Evolutionary conservation across 192 early-diverging fungal species (phyloP).

Genomic region (Dissophora globulifera): DNA sequence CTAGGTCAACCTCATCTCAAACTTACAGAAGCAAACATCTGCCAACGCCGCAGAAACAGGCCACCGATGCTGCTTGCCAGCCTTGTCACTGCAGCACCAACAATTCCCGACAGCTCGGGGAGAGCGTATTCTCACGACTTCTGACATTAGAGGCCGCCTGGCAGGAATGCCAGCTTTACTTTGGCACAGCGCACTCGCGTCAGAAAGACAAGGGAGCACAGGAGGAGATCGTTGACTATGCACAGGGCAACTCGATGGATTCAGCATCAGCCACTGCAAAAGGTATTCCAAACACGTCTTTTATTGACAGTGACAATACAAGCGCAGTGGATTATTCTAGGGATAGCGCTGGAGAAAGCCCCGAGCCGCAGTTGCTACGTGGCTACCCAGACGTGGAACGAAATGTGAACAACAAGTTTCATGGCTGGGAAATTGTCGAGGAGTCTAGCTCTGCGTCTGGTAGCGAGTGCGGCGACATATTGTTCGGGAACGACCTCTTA

Average conservation of each 20-base stretch:
- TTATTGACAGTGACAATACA: no score
- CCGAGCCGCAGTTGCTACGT: not conserved
- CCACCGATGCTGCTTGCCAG: not conserved
- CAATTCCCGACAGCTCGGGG: not conserved
- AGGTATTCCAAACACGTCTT: no score
- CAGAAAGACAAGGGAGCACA: no score
- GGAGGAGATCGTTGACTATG: no score
- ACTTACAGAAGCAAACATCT: no score
- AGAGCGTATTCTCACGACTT: conserved; percentile 36
- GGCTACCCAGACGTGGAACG: conserved; percentile 38
- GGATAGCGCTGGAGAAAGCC: no score
- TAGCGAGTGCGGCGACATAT: no score
- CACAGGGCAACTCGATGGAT: no score
- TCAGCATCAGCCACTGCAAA: no score
- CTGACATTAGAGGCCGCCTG: conserved; percentile 38
- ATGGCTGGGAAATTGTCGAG: conserved; percentile 35
- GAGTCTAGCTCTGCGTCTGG: not conserved
- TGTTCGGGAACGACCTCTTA: no score
- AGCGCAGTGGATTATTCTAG: no score
- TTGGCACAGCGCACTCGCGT: conserved; percentile 13
- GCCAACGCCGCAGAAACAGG: not conserved
- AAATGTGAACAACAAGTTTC: conserved; percentile 45
- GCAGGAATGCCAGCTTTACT: conserved; percentile 49
- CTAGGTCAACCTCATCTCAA: no score
- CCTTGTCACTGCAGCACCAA: conserved; percentile 14